A percentile compares a stretch with the other conserved stretches of the same genome.
Evolutionary conservation across 495 filamentous ascomycete genomes (phyloP).

Genomic region (Cryomyces minteri): DNA sequence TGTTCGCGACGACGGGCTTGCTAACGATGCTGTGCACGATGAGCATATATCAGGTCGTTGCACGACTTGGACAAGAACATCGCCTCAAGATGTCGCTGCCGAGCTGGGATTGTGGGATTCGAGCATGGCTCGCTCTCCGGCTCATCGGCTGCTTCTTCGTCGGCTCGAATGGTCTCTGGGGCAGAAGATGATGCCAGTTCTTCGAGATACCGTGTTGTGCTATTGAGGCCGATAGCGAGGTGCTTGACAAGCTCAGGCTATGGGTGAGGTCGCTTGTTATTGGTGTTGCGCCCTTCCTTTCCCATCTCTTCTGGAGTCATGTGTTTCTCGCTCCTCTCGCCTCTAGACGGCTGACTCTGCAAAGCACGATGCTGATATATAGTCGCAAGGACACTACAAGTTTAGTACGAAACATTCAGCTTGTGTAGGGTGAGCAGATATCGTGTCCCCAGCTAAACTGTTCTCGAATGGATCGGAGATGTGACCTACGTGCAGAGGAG

Average conservation of each 20-base stretch:
- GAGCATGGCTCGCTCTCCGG: no score
- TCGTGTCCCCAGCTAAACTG: no score
- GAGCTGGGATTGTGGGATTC: no score
- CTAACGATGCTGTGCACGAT: constrained; percentile 33
- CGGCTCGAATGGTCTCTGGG: no score
- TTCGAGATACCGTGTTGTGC: constrained; percentile 33
- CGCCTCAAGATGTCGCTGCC: constrained; percentile 22
- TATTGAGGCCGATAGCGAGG: constrained; percentile 39
- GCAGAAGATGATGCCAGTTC: background rate
- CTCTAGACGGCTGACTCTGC: constrained; percentile 30
- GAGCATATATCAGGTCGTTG: constrained; percentile 22
- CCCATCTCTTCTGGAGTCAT: background rate
- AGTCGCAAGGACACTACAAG: constrained; percentile 32
- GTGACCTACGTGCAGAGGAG: no score
- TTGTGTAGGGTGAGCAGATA: no score
- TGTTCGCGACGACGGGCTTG: constrained; percentile 15
- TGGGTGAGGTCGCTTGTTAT: constrained; percentile 9
- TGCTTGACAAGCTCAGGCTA: constrained; percentile 28
- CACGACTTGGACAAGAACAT: constrained; percentile 37
- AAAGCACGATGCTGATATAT: constrained; percentile 32
- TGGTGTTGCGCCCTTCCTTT: constrained; percentile 6
- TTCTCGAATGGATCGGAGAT: no score
- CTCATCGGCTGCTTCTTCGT: no score
- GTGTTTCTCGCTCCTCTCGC: constrained; percentile 25
- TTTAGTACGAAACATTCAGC: no score